A percentile compares a stretch with the other conserved stretches of the same genome.
These are phyloP conservation scores for Saccharomycodes ludwigii DNA, from an alignment of 805 yeast species.

Conservation along the genomic window DNA sequence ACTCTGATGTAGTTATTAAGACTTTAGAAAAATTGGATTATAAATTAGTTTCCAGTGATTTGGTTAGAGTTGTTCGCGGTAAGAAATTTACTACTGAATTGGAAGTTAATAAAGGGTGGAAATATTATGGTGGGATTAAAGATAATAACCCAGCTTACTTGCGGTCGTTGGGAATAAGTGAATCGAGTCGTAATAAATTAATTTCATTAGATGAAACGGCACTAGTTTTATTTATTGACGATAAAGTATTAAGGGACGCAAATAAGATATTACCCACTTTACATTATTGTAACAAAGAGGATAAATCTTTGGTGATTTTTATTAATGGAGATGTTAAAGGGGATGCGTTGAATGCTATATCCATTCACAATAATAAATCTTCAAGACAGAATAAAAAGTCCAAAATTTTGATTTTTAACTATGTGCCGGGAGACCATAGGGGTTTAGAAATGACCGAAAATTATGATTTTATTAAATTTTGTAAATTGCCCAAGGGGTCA, in stretches of 20 bases:
- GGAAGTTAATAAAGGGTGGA: slow-evolving; percentile 23
- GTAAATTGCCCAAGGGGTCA: slow-evolving; percentile 17
- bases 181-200: slow-evolving; percentile 13
- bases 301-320: slow-evolving; percentile 16
- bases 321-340: slow-evolving; percentile 18
- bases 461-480: slow-evolving; percentile 14
- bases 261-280: slow-evolving; percentile 17
- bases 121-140: slow-evolving; percentile 16
- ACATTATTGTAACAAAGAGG: slow-evolving; percentile 13
- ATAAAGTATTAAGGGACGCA: slow-evolving; percentile 18
- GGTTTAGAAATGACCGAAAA: slow-evolving; percentile 15
- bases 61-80: slow-evolving; percentile 20
- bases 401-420: slow-evolving; percentile 13
- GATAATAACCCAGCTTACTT: slow-evolving; percentile 19
- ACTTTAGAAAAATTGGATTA: slow-evolving; percentile 16
- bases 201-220: slow-evolving; percentile 13
- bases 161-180: slow-evolving; percentile 15
- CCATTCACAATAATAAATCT: slow-evolving; percentile 21
- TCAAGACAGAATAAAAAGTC: slow-evolving; percentile 12
- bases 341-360: slow-evolving; percentile 20
- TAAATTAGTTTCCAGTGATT: slow-evolving; percentile 17
- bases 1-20: slow-evolving; percentile 11
- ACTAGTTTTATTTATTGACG: slow-evolving; percentile 16
- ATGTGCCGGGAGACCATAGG: slow-evolving; percentile 11
- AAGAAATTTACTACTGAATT: slow-evolving; percentile 15